Conservation (phyloP, 192 early-diverging fungal genomes). For the Funneliformis geosporum region DNA sequence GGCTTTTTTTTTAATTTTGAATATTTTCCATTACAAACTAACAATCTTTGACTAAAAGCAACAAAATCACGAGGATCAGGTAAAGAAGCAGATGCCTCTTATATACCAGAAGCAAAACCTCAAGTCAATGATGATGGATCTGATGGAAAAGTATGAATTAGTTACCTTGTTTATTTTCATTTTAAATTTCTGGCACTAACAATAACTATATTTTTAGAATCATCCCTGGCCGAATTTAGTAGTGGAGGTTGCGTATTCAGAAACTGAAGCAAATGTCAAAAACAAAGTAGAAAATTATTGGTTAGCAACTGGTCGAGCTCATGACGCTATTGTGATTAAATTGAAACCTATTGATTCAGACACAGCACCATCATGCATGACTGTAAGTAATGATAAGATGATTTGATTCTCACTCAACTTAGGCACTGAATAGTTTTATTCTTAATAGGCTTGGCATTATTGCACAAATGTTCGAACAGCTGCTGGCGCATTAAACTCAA, state of each 20-base stretch:
- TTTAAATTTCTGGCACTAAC: constrained; percentile 6
- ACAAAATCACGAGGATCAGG: constrained; percentile 1
- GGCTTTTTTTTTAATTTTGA: constrained; percentile 4
- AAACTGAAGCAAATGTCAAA: constrained; percentile 6
- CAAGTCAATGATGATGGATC: background rate
- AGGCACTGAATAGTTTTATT: background rate
- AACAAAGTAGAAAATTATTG: constrained; percentile 22
- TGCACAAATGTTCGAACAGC: constrained; percentile 11
- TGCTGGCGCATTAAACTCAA: background rate
- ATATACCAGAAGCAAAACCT: background rate
- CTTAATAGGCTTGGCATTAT: constrained; percentile 23
- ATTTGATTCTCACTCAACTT: background rate
- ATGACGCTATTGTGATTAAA: constrained; percentile 28
- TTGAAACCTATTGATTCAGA: background rate
- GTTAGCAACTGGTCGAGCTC: constrained; percentile 3
- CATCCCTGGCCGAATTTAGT: constrained; percentile 21
- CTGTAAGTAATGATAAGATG: constrained; percentile 21
- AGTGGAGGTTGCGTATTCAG: constrained; percentile 9
- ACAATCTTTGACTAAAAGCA: constrained; percentile 2
- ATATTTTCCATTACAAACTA: constrained; percentile 19
- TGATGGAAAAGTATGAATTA: too few relatives aligned
- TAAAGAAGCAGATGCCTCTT: background rate
- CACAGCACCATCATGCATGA: background rate
- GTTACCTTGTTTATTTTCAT: too few relatives aligned
- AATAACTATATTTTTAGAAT: constrained; percentile 22